These are phyloP conservation scores for Psidium friedrichsthalianum DNA, from an alignment of 345 rosid species.

Conservation along the genomic window DNA sequence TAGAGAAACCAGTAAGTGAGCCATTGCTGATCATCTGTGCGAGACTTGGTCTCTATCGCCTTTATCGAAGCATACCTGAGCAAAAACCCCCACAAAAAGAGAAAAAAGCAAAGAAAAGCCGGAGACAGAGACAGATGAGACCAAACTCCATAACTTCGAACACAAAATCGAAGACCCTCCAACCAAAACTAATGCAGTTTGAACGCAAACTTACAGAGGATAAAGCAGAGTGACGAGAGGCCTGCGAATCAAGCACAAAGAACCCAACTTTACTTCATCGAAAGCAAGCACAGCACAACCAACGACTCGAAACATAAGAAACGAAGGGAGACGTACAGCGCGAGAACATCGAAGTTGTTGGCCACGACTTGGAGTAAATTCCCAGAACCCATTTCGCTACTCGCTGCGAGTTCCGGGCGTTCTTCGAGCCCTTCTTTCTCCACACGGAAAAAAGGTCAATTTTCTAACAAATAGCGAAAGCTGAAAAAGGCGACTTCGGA, in stretches of 20 bases:
- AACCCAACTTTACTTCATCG: not conserved
- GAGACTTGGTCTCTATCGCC: conserved; percentile 85
- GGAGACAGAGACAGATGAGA: not conserved
- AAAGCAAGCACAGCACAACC: not conserved
- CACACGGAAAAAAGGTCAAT: not conserved
- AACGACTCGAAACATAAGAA: not conserved
- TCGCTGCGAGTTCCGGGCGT: not conserved
- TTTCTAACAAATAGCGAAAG: not conserved
- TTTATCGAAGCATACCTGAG: conserved; percentile 70
- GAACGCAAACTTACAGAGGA: conserved; percentile 66
- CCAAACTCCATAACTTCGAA: not conserved
- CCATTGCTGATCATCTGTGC: conserved; percentile 84
- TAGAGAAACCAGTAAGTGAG: conserved; percentile 94
- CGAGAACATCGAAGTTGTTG: conserved; percentile 78
- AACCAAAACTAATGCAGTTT: not conserved
- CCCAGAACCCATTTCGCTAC: not conserved
- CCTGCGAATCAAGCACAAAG: conserved; percentile 25
- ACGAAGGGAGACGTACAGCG: conserved; percentile 39
- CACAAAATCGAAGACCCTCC: not conserved
- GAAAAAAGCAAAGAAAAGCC: not conserved
- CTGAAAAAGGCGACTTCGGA: not conserved
- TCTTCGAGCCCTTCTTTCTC: not conserved
- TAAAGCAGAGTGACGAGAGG: conserved; percentile 81
- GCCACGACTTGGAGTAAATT: conserved; percentile 50
- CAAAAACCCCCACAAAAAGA: not conserved